These are phyloP conservation scores for Pichia sp. DNA, from an alignment of 1,139 yeast species.

Conservation along the genomic window DNA sequence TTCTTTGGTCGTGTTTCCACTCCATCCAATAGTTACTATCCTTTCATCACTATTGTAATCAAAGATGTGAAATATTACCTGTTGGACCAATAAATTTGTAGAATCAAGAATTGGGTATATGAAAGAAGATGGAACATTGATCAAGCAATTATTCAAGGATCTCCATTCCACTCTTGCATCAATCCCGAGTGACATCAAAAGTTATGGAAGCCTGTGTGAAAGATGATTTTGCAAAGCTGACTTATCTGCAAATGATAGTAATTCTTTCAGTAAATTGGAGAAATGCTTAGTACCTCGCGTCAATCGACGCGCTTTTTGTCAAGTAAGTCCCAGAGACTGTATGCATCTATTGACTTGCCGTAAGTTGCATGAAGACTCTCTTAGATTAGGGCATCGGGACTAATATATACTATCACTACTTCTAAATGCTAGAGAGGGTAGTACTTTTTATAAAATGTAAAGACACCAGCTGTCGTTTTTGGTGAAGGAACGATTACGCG, in stretches of 20 bases:
- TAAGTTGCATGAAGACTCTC: too few relatives aligned
- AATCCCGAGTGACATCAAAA: conserved; percentile 7
- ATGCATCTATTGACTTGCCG: too few relatives aligned
- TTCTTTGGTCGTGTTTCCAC: conserved; percentile 21
- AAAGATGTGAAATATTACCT: conserved; percentile 20
- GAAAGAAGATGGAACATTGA: conserved; percentile 23
- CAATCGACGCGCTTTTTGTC: background rate
- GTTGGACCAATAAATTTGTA: conserved; percentile 23
- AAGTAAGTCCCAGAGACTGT: background rate
- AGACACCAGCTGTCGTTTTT: too few relatives aligned
- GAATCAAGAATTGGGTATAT: conserved; percentile 25
- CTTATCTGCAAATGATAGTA: too few relatives aligned
- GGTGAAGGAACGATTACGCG: too few relatives aligned
- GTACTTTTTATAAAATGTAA: too few relatives aligned
- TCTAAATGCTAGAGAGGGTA: too few relatives aligned
- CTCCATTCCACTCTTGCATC: conserved; percentile 18
- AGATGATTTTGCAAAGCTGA: background rate
- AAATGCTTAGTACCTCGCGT: background rate
- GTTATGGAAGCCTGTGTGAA: background rate
- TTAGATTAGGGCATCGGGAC: too few relatives aligned
- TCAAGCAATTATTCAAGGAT: conserved; percentile 21
- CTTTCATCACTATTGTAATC: conserved; percentile 11
- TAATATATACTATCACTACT: too few relatives aligned
- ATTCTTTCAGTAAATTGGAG: background rate
- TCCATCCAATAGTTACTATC: conserved; percentile 23